Percentiles rank a stretch among this genome's conserved stretches.
Conservation (phyloP, 176 grass and related monocot genomes). For the Areca catechu region DNA sequence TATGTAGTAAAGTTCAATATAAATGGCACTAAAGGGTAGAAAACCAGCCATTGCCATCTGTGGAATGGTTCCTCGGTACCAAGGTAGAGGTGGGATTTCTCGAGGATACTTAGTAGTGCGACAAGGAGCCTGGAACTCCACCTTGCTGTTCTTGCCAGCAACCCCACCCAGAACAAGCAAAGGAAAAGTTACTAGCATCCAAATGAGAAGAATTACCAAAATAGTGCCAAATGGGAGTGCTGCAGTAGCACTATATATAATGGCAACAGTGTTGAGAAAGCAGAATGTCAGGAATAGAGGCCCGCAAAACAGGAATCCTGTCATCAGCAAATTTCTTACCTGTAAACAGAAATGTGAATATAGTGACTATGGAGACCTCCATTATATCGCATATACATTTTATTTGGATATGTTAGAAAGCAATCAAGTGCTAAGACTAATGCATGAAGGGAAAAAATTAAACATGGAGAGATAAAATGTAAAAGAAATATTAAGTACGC, state of each 20-base stretch:
- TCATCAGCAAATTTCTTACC: conserved; percentile 7
- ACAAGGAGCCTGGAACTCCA: conserved; percentile 9
- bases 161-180: conserved; percentile 6
- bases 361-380: not conserved
- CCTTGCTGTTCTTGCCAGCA: conserved; percentile 8
- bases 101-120: conserved; percentile 10
- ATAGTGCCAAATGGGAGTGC: conserved; percentile 7
- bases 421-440: not conserved
- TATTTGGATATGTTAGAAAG: not conserved
- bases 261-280: conserved; percentile 12
- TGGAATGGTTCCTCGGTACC: conserved; percentile 8
- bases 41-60: conserved; percentile 16
- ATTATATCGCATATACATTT: not conserved
- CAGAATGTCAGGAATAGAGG: conserved; percentile 6
- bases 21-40: conserved; percentile 12
- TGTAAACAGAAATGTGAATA: conserved; percentile 3
- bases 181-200: conserved; percentile 6
- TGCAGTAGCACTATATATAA: conserved; percentile 8
- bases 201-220: conserved; percentile 11
- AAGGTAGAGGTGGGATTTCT: conserved; percentile 7
- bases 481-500: not conserved
- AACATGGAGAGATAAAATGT: not conserved
- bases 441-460: too few species aligned
- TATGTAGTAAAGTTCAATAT: conserved; percentile 14
- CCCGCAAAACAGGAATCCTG: conserved; percentile 5